Evolutionary conservation across 768 basidiomycete species (phyloP).

Genomic region (Kwoniella europaea): DNA sequence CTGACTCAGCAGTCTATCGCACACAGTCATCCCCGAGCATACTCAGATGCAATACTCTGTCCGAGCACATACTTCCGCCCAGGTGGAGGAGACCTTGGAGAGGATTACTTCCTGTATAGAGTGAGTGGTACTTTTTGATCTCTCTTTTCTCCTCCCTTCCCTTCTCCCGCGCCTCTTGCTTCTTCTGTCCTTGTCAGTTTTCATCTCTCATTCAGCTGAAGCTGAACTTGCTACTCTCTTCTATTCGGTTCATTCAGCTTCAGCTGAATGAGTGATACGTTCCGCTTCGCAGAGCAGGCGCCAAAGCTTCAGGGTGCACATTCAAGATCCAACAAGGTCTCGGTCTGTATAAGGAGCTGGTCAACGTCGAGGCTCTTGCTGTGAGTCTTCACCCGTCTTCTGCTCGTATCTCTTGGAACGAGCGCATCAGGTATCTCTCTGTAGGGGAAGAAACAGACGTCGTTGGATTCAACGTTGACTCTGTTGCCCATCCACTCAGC

Average conservation of each 20-base stretch:
- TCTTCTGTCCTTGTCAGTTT: not conserved
- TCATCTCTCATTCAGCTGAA: constrained; percentile 11
- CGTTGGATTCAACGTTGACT: no score
- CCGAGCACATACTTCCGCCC: constrained; percentile 71
- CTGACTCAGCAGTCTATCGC: not conserved
- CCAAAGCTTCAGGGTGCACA: constrained; percentile 67
- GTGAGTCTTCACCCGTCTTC: not conserved
- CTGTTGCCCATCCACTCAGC: no score
- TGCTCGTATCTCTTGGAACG: no score
- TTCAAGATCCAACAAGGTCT: constrained; percentile 60
- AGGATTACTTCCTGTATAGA: constrained; percentile 75
- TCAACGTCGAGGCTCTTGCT: constrained; percentile 42
- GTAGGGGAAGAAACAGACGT: no score
- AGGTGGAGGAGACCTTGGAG: constrained; percentile 65
- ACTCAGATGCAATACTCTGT: constrained; percentile 73
- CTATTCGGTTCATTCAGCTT: constrained; percentile 22
- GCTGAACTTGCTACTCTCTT: no score
- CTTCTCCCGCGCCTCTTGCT: no score
- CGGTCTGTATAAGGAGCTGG: constrained; percentile 64
- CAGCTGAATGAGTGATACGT: not conserved
- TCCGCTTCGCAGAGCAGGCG: constrained; percentile 25
- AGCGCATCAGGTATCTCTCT: no score
- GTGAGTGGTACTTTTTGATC: constrained; percentile 59
- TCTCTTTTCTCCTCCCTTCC: no score
- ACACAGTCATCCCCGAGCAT: constrained; percentile 74